Conservation (phyloP, 345 rosid species). For the Gossypium sturtianum region DNA sequence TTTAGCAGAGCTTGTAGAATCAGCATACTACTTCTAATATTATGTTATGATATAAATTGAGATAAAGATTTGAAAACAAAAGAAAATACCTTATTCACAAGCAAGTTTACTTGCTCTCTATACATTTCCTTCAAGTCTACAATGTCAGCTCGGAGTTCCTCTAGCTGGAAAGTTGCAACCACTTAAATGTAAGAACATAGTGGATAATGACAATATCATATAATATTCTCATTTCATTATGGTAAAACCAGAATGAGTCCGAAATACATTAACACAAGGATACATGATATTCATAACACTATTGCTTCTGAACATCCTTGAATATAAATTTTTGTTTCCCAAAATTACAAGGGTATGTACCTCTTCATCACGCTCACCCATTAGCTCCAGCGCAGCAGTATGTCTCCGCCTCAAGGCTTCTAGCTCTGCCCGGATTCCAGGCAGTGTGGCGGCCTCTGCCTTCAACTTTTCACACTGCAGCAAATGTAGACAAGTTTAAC, state of each 20-base stretch:
- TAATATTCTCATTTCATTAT: constrained; percentile 1
- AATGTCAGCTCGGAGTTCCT: constrained; percentile 95
- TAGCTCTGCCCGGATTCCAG: constrained; percentile 82
- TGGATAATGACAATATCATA: background rate
- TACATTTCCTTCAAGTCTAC: constrained; percentile 99
- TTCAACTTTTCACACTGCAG: constrained; percentile 83
- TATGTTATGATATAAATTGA: background rate
- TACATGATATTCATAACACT: background rate
- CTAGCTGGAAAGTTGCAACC: constrained; percentile 54
- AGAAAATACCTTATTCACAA: constrained; percentile 78
- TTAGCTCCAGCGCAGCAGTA: constrained; percentile 92
- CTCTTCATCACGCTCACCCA: constrained; percentile 99
- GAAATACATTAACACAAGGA: background rate
- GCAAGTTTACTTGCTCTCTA: constrained; percentile 97
- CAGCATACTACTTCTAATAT: background rate
- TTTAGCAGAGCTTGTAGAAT: constrained; percentile 1
- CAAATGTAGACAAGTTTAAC: constrained; percentile 17
- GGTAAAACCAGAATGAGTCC: background rate
- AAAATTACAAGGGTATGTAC: constrained; percentile 30
- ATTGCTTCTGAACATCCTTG: background rate
- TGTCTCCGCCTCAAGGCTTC: constrained; percentile 93
- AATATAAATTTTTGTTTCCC: background rate
- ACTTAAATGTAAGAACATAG: constrained; percentile 13
- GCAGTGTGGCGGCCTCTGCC: constrained; percentile 63
- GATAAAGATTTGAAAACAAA: background rate